phyloP scores from a whole-genome alignment of 2,329 filamentous ascomycete species.

The Talaromyces sp. region DNA sequence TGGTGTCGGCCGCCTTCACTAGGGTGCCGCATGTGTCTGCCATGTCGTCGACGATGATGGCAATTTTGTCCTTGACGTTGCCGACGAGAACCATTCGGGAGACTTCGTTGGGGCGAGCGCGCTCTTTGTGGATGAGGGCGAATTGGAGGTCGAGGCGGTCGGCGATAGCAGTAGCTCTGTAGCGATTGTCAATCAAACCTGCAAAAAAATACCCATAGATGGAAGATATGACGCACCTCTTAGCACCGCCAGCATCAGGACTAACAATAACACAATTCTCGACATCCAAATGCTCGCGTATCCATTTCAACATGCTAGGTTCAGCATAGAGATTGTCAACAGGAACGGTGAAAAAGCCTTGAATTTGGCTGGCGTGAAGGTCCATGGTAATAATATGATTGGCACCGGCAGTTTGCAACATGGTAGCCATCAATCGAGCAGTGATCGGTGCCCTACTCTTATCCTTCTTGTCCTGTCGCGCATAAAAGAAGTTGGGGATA shows the following conservation, averaged over 20 bases:
- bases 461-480: slow-evolving; percentile 96
- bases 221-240: slow-evolving; percentile 53
- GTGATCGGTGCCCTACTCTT: slow-evolving; percentile 93
- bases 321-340: slow-evolving; percentile 86
- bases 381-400: slow-evolving; percentile 96
- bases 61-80: slow-evolving; percentile 82
- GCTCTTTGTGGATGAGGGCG: slow-evolving; percentile 95
- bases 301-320: slow-evolving; percentile 86
- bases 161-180: slow-evolving; percentile 79
- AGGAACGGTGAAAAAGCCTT: slow-evolving; percentile 88
- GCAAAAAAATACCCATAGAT: neutral
- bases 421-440: slow-evolving; percentile 92
- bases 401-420: slow-evolving; percentile 91
- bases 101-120: slow-evolving; percentile 83
- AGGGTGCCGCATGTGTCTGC: slow-evolving; percentile 90
- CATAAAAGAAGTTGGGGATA: slow-evolving; percentile 94
- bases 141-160: slow-evolving; percentile 87
- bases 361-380: slow-evolving; percentile 86
- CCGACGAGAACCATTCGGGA: slow-evolving; percentile 95
- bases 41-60: slow-evolving; percentile 97
- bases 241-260: slow-evolving; percentile 90
- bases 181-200: neutral
- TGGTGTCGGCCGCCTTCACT: slow-evolving; percentile 80
- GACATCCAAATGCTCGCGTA: slow-evolving; percentile 74
- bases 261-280: slow-evolving; percentile 89